phyloP scores from a whole-genome alignment of 2,329 filamentous ascomycete genomes.

The Cylindrodendrum hubeiense region DNA sequence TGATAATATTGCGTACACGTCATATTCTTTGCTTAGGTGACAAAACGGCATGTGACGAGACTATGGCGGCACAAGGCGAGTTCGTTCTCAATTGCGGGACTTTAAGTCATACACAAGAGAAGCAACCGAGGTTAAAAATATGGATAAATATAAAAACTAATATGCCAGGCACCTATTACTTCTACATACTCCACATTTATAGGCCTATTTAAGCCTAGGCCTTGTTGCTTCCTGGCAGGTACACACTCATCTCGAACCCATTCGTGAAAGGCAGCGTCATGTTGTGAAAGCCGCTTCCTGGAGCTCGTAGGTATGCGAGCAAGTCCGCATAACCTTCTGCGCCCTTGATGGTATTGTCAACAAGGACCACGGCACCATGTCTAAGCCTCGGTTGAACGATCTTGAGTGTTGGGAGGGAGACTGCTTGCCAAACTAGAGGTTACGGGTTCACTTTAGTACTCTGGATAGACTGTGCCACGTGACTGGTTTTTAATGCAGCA shows the following conservation, averaged over 20 bases:
- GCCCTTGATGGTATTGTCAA: slow-evolving; percentile 60
- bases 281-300: slow-evolving; percentile 61
- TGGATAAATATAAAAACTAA: too few species aligned
- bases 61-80: too few species aligned
- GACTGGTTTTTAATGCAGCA: background rate
- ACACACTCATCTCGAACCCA: slow-evolving; percentile 44
- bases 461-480: too few species aligned
- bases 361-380: slow-evolving; percentile 60
- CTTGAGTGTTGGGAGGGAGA: slow-evolving; percentile 65
- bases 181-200: too few species aligned
- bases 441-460: background rate
- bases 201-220: too few species aligned
- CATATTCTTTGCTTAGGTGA: too few species aligned
- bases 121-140: too few species aligned
- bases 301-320: slow-evolving; percentile 57
- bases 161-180: too few species aligned
- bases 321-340: slow-evolving; percentile 60
- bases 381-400: slow-evolving; percentile 59
- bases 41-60: too few species aligned
- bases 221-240: background rate
- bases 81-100: too few species aligned
- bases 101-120: too few species aligned
- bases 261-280: slow-evolving; percentile 47
- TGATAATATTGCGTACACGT: too few species aligned
- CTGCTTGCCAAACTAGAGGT: slow-evolving; percentile 65